phyloP scores from a whole-genome alignment of 2,329 filamentous ascomycete species.

The Sporothrix pallida region DNA sequence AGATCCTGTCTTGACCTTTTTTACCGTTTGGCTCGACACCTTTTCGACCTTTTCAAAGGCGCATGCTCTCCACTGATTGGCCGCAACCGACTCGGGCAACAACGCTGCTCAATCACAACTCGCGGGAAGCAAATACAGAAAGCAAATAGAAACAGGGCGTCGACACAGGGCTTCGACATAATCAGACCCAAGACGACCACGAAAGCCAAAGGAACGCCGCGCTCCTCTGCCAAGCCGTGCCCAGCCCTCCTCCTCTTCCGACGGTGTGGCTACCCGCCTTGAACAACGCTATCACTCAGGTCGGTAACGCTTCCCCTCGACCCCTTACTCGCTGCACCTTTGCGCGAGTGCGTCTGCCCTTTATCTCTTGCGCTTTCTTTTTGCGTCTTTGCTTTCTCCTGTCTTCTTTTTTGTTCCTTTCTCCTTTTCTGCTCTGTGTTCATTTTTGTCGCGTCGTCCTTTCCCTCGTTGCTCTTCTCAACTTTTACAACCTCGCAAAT shows the following conservation, averaged over 20 bases:
- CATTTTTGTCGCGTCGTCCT: conserved; percentile 13
- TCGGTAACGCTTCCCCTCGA: conserved; percentile 20
- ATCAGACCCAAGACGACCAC: conserved; percentile 4
- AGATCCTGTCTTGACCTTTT: background rate
- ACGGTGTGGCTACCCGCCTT: conserved; percentile 31
- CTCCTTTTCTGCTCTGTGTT: background rate
- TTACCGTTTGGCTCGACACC: background rate
- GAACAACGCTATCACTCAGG: conserved; percentile 26
- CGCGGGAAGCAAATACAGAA: background rate
- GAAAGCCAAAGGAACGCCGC: conserved; percentile 10
- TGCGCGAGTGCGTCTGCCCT: conserved; percentile 16
- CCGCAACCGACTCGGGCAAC: background rate
- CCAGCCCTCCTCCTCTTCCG: conserved; percentile 33
- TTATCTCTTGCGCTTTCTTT: conserved; percentile 26
- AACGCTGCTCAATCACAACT: background rate
- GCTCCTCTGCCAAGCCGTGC: conserved; percentile 30
- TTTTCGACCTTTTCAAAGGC: background rate
- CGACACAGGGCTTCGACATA: background rate
- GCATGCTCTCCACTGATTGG: background rate
- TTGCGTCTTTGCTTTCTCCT: background rate
- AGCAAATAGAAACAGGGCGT: background rate
- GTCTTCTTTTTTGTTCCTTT: background rate
- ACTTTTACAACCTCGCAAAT: too few species aligned
- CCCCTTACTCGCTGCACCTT: conserved; percentile 20
- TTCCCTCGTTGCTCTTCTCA: background rate